phyloP scores from a whole-genome alignment of 805 yeast genomes.

The Brettanomyces naardenensis region DNA sequence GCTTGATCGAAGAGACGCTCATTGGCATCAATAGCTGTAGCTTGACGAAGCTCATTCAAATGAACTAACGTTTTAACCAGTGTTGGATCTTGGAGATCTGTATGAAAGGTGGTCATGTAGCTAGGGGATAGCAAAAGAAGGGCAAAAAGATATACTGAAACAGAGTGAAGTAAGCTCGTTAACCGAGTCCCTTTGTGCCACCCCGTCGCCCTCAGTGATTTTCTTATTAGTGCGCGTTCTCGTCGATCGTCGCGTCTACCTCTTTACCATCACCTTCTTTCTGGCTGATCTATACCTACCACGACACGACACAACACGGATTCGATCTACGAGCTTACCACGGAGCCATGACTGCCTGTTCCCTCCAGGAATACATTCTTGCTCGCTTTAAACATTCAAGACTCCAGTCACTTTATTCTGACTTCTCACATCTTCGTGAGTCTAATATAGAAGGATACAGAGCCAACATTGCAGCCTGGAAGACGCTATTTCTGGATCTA shows the following conservation, averaged over 20 bases:
- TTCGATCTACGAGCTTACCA: no score
- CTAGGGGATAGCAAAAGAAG: neutral
- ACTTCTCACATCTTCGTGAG: conserved; percentile 35
- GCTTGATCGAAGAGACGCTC: conserved; percentile 11
- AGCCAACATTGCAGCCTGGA: conserved; percentile 44
- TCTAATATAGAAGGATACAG: conserved; percentile 40
- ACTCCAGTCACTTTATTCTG: conserved; percentile 39
- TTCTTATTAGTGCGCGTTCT: no score
- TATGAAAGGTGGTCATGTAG: neutral
- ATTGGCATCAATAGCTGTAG: conserved; percentile 8
- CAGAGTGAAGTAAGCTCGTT: no score
- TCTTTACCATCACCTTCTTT: no score
- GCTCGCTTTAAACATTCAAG: conserved; percentile 30
- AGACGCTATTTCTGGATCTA: conserved; percentile 24
- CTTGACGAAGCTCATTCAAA: conserved; percentile 8
- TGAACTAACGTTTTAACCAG: conserved; percentile 11
- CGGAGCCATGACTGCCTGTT: no score
- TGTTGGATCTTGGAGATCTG: conserved; percentile 9
- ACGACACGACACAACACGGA: no score
- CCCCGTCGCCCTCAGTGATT: no score
- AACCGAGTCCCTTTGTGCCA: no score
- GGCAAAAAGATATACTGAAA: neutral
- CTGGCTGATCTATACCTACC: no score
- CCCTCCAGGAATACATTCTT: conserved; percentile 6
- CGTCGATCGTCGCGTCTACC: no score